Base-by-base conservation (phyloP, 169 alveolate species). In the Eimeria praecox region DNA sequence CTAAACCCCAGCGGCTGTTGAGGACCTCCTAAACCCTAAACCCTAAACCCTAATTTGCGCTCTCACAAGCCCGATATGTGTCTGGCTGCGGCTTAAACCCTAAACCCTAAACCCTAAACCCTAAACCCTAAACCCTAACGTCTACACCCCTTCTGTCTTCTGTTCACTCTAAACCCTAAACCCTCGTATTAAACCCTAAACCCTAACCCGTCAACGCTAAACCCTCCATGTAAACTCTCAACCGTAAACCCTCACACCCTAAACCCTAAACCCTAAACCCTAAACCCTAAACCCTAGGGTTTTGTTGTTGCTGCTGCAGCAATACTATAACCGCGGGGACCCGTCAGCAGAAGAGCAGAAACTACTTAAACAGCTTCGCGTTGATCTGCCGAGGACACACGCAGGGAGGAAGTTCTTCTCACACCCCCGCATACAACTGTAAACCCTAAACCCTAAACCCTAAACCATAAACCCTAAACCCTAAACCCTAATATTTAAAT, bases 321-420 rank as follows among this genome's bases (percentile, higher is more conserved):
- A 91, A 9, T 73, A 91, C 83, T 91, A 91, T 62, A 52, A 38
- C 75, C 33, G 77, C 30, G 82, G 77, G 35, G 56, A 73, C 24
- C 66, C 38, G 16, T 91, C 95, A 20, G 85, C 38, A 12, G 90
- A 73, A 12, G 95, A 91, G 44, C 64, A 14, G 35, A 91, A 91
- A 49, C 90, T 91, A 64, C 66, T 91, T 46, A 73, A 75, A 27
- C 95, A 92, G 85, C 56, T 92, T 14, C 82, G 92, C 0, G 95
- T 92, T 24, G 95, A 92, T 49, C 35, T 92, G 24, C 95, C 95
- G 14, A 54, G 95, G 54, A 92, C 92, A 42, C 85, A 78, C 52
- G 64, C 95, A 16, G 95, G 95, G 14, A 49, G 46, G 42, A 69
- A 33, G 59, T 92, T 92, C 92, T 92, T 92, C 42, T 27, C 64